Conservation (phyloP, 2,329 filamentous ascomycete genomes). For the Botrytis deweyae region DNA sequence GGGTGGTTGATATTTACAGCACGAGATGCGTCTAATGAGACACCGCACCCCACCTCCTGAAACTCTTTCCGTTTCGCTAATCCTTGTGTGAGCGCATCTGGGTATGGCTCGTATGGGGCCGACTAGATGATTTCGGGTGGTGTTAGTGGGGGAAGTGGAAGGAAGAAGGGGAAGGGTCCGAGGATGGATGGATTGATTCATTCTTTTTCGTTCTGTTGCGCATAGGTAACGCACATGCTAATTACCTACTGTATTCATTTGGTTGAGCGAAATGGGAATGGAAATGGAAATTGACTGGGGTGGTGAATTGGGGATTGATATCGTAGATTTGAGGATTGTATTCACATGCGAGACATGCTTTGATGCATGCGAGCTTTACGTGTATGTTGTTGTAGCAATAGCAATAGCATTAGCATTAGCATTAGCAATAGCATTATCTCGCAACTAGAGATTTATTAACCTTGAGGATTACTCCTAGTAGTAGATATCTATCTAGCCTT, state of each 20-base stretch:
- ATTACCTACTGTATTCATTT: not conserved
- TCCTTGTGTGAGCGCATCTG: not conserved
- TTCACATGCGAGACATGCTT: not conserved
- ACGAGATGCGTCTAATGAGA: not conserved
- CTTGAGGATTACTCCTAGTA: no score
- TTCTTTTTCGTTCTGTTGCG: no score
- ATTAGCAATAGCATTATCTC: not conserved
- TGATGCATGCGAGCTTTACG: not conserved
- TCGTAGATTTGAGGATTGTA: not conserved
- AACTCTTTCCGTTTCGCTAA: not conserved
- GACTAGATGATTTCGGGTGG: not conserved
- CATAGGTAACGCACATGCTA: no score
- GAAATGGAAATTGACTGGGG: no score
- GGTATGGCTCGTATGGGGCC: not conserved
- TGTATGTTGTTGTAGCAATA: not conserved
- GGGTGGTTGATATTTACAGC: not conserved
- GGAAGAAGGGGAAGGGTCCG: not conserved
- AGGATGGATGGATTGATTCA: not conserved
- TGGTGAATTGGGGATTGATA: not conserved
- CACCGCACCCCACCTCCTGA: not conserved
- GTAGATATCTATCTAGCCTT: no score
- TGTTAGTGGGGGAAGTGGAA: not conserved
- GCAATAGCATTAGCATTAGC: no score
- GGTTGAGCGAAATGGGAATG: not conserved
- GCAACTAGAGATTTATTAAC: no score